phyloP scores from a whole-genome alignment of 2,329 filamentous ascomycete genomes.

The Coniochaeta ligniaria region DNA sequence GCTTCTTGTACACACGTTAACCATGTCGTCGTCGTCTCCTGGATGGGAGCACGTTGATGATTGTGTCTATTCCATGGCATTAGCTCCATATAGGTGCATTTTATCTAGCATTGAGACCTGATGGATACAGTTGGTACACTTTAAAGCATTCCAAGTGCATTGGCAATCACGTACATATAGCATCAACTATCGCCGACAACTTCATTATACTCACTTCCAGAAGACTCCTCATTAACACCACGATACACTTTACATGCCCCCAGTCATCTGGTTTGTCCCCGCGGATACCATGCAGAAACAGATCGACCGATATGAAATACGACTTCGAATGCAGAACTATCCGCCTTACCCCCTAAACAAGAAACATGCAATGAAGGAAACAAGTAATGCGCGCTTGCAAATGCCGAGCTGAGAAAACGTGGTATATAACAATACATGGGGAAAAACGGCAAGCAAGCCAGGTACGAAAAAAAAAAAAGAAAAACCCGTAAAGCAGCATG shows the following conservation, averaged over 20 bases:
- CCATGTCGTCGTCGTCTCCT: background rate
- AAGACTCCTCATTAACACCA: background rate
- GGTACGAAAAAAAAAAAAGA: background rate
- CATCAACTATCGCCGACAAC: background rate
- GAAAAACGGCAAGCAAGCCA: background rate
- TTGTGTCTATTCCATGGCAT: background rate
- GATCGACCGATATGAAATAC: background rate
- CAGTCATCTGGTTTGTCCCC: background rate
- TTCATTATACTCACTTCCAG: background rate
- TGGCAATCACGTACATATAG: background rate
- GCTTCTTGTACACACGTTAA: background rate
- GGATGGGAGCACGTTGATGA: background rate
- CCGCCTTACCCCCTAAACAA: background rate
- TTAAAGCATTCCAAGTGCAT: background rate
- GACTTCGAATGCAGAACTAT: background rate
- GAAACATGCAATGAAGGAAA: background rate
- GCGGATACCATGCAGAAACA: background rate
- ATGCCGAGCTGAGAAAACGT: background rate
- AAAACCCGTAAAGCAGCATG: too few relatives aligned
- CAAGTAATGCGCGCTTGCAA: background rate
- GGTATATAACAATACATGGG: background rate
- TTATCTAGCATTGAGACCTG: background rate
- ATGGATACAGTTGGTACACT: background rate
- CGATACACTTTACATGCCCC: too few relatives aligned
- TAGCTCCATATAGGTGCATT: background rate